Base-by-base conservation (phyloP, 2,329 filamentous ascomycete genomes). In the Ophiocordyceps sinensis region DNA sequence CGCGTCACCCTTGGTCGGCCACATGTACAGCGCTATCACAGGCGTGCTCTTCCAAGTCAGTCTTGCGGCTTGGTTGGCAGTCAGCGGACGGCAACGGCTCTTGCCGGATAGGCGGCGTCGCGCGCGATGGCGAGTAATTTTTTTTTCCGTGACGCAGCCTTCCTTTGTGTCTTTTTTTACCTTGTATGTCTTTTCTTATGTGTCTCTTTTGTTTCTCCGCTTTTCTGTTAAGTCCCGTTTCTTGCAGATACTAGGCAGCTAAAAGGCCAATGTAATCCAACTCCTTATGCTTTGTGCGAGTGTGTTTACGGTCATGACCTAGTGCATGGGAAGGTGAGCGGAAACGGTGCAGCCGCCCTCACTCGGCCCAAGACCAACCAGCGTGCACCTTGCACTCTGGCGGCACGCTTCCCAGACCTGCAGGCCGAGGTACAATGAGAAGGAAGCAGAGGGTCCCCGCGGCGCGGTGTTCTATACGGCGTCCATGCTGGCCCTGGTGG, bases 401-500 rank as follows among this genome's bases (percentile, higher is more conserved):
- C 23, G 5, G 23, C 23, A 26, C 23, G 23, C 23, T 26, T 26
- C 23, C 23, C 23, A 26, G 23, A 26, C 23, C 6, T 26, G 9
- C 23, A 7, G 6, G 23, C 23, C 23, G 23, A 26, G 23, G 23
- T 26, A 26, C 23, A 26, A 26, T 26, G 23, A 5, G 23, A 26
- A 26, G 23, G 5, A 6, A 7, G 6, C 6, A 26, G 23, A 2
- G 23, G 9, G 9, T 6, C 6, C 23, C 23, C 23, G 23, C 23
- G 23, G 23, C 23, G 23, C 23, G 23, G 23, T 26, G 9, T 26
- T 26, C 23, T 26, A 44, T 17, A 88, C 74, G 17, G 82, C 80
- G 60, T 88, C 83, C 70, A 88, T 85, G 48, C 73, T 77, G 23
- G 83, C 83, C 52, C 83, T 68, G 26, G 77, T 86, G 3, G 74